Percentiles rank a stretch among this genome's conserved stretches.
Conservation (phyloP, 2,329 filamentous ascomycete species). For the Paecilomyces formosus region DNA sequence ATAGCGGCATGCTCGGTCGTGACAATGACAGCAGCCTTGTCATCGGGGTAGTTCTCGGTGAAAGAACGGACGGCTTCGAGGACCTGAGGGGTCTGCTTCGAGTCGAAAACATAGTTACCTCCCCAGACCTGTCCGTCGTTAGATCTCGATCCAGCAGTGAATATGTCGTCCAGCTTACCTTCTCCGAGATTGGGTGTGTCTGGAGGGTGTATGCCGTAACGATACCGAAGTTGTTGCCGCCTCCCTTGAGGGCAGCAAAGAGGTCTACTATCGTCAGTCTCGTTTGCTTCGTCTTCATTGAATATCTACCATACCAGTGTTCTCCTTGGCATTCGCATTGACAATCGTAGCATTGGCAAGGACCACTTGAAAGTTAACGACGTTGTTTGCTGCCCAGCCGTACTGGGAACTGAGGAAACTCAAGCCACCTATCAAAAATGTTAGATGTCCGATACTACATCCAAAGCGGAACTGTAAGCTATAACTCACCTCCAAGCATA, state of each 20-base stretch:
- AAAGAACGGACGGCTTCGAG: constrained; percentile 27
- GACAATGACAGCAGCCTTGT: constrained; percentile 54
- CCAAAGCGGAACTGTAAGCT: neutral
- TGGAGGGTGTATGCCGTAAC: constrained; percentile 32
- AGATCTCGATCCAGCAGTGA: constrained; percentile 5
- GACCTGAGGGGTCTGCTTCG: constrained; percentile 27
- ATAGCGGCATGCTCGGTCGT: constrained; percentile 44
- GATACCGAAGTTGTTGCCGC: constrained; percentile 39
- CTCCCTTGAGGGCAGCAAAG: constrained; percentile 35
- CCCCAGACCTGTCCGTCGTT: constrained; percentile 34
- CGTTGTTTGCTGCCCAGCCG: constrained; percentile 42
- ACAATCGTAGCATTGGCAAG: constrained; percentile 41
- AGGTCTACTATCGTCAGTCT: constrained; percentile 22
- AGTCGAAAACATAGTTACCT: constrained; percentile 37
- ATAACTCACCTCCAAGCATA: constrained; percentile 34
- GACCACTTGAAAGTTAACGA: constrained; percentile 41
- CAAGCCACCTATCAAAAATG: constrained; percentile 20
- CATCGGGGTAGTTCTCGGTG: constrained; percentile 45
- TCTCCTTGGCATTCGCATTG: constrained; percentile 30
- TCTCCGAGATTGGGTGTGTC: constrained; percentile 22
- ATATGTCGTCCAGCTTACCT: constrained; percentile 10
- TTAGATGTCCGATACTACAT: neutral
- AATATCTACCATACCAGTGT: constrained; percentile 15
- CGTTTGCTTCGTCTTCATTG: neutral
- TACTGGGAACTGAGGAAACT: constrained; percentile 47